Conservation (phyloP, 2,329 filamentous ascomycete species). For the Bimuria novae-zelandiae region DNA sequence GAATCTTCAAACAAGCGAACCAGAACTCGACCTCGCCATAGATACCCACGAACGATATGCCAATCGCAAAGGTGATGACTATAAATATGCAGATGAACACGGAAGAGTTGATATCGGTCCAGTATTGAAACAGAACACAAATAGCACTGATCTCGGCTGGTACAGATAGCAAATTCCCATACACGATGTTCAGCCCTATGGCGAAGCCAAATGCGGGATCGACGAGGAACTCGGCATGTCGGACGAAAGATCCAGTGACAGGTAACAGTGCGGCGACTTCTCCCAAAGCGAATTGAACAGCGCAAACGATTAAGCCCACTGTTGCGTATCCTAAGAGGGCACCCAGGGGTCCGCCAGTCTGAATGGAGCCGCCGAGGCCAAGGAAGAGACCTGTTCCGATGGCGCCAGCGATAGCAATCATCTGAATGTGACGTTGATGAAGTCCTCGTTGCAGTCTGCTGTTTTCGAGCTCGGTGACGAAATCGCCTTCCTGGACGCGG, state of each 20-base stretch:
- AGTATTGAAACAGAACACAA: slow-evolving; percentile 32
- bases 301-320: slow-evolving; percentile 55
- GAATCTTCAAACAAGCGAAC: slow-evolving; percentile 54
- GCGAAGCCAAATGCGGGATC: slow-evolving; percentile 53
- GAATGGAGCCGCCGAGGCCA: slow-evolving; percentile 58
- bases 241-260: slow-evolving; percentile 56
- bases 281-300: slow-evolving; percentile 57
- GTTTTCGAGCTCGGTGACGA: slow-evolving; percentile 32
- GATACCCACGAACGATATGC: slow-evolving; percentile 34
- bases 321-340: slow-evolving; percentile 59
- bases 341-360: slow-evolving; percentile 57
- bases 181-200: slow-evolving; percentile 61
- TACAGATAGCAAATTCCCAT: slow-evolving; percentile 57
- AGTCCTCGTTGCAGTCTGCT: slow-evolving; percentile 33
- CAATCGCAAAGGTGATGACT: slow-evolving; percentile 37
- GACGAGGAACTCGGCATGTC: slow-evolving; percentile 56
- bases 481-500: slow-evolving; percentile 19
- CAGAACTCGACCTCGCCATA: slow-evolving; percentile 54
- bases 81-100: slow-evolving; percentile 43
- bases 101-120: slow-evolving; percentile 38
- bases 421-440: slow-evolving; percentile 57
- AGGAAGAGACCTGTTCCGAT: slow-evolving; percentile 61
- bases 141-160: slow-evolving; percentile 38
- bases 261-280: slow-evolving; percentile 58
- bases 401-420: slow-evolving; percentile 62